phyloP scores from a whole-genome alignment of 2,329 filamentous ascomycete species.

The Colletotrichum tamarilloi region DNA sequence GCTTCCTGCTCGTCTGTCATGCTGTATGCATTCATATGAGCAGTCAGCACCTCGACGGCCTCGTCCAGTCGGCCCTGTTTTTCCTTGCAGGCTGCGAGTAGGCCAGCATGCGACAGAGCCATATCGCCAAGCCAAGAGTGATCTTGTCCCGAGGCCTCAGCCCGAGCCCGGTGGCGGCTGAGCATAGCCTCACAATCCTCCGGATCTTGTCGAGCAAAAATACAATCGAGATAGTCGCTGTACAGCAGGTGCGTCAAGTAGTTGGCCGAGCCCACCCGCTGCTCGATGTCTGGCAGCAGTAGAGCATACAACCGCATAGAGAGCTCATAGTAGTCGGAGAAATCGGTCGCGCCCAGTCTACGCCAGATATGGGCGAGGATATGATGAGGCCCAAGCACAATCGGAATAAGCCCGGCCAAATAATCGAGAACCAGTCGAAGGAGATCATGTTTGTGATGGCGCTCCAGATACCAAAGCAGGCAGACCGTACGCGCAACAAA shows the following conservation, averaged over 20 bases:
- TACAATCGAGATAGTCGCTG: constrained; percentile 48
- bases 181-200: constrained; percentile 44
- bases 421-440: constrained; percentile 46
- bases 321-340: constrained; percentile 47
- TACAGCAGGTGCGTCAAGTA: constrained; percentile 46
- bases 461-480: constrained; percentile 49
- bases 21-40: constrained; percentile 42
- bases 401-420: constrained; percentile 43
- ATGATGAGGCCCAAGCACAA: constrained; percentile 44
- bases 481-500: constrained; percentile 47
- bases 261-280: constrained; percentile 46
- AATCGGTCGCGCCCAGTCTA: constrained; percentile 43
- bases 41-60: constrained; percentile 43
- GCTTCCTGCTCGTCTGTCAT: constrained; percentile 46
- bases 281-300: constrained; percentile 45
- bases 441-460: constrained; percentile 46
- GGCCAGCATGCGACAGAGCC: constrained; percentile 44
- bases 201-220: constrained; percentile 41
- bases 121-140: constrained; percentile 47
- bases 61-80: constrained; percentile 44
- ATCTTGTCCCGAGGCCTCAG: constrained; percentile 43
- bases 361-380: constrained; percentile 46
- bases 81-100: constrained; percentile 44
- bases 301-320: constrained; percentile 45
- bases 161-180: constrained; percentile 41